Percentiles rank a stretch among this genome's conserved stretches.
Conservation (phyloP, 768 basidiomycete species). For the Amylocystis lapponica region DNA sequence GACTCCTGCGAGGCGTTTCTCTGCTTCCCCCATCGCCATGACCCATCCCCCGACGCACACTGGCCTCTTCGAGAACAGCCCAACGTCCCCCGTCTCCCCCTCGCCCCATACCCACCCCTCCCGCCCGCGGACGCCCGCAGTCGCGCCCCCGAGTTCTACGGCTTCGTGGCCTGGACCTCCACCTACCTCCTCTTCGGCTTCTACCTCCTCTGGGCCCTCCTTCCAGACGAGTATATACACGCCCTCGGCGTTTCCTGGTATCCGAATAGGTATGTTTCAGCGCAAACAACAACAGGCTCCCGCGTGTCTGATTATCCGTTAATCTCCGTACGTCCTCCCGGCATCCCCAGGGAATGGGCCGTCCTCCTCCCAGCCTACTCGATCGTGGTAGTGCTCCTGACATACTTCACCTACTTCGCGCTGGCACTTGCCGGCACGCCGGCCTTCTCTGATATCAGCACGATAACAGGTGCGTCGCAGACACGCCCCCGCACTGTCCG, state of each 20-base stretch:
- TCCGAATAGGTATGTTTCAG: slow-evolving; percentile 62
- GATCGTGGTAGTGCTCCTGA: slow-evolving; percentile 61
- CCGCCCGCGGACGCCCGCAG: slow-evolving; percentile 44
- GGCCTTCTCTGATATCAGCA: slow-evolving; percentile 54
- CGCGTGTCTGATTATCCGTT: slow-evolving; percentile 3
- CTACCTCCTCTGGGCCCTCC: slow-evolving; percentile 75
- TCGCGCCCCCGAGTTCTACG: slow-evolving; percentile 81
- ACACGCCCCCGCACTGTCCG: not conserved
- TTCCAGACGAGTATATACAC: slow-evolving; percentile 66
- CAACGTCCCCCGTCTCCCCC: slow-evolving; percentile 40
- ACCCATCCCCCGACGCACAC: not conserved
- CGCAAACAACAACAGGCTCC: not conserved
- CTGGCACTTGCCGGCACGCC: slow-evolving; percentile 72
- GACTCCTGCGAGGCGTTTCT: not conserved
- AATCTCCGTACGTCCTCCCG: slow-evolving; percentile 9
- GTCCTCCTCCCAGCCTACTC: slow-evolving; percentile 77
- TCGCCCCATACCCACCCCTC: slow-evolving; percentile 36
- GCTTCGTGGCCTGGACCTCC: slow-evolving; percentile 82
- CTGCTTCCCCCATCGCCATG: no score
- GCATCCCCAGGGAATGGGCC: slow-evolving; percentile 71
- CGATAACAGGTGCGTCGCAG: slow-evolving; percentile 54
- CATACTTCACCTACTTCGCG: slow-evolving; percentile 73
- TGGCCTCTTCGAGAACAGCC: slow-evolving; percentile 14
- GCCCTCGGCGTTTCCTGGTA: slow-evolving; percentile 77
- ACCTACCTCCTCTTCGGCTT: slow-evolving; percentile 66